Percentiles rank a stretch among this genome's conserved stretches.
These are phyloP conservation scores for Retiboletus flavoniger DNA, from an alignment of 1,284 basidiomycete genomes.

Conservation along the genomic window DNA sequence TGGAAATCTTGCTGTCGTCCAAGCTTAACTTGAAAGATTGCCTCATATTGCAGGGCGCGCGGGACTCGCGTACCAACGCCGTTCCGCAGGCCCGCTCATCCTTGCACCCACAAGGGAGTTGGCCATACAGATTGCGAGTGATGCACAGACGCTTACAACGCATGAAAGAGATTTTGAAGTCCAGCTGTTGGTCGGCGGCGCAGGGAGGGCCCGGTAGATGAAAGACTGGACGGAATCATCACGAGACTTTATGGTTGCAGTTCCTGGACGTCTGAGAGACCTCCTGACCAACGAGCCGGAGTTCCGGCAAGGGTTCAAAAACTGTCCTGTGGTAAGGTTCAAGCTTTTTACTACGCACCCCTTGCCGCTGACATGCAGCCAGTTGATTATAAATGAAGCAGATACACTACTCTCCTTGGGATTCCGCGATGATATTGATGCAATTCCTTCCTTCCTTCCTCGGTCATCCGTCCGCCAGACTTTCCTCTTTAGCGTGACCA, in stretches of 20 bases:
- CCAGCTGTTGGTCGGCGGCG: slow-evolving; percentile 81
- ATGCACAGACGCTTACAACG: slow-evolving; percentile 69
- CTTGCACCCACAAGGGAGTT: slow-evolving; percentile 94
- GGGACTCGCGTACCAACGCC: slow-evolving; percentile 40
- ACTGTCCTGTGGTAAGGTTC: slow-evolving; percentile 57
- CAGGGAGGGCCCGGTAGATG: slow-evolving; percentile 65
- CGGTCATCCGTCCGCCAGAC: slow-evolving; percentile 74
- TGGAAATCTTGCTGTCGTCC: slow-evolving; percentile 40
- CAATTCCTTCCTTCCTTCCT: slow-evolving; percentile 73
- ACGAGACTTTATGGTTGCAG: slow-evolving; percentile 89
- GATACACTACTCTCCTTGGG: slow-evolving; percentile 97
- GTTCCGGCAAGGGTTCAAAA: slow-evolving; percentile 52
- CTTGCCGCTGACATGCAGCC: slow-evolving; percentile 5
- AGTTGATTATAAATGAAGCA: slow-evolving; percentile 93
- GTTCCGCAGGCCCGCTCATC: slow-evolving; percentile 74
- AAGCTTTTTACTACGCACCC: not conserved
- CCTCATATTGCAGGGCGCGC: slow-evolving; percentile 34
- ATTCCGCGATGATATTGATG: slow-evolving; percentile 87
- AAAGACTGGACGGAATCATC: slow-evolving; percentile 62
- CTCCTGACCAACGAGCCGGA: slow-evolving; percentile 64
- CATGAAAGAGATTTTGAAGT: slow-evolving; percentile 72
- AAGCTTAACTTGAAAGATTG: slow-evolving; percentile 42
- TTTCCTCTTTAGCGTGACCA: slow-evolving; percentile 93
- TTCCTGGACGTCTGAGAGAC: slow-evolving; percentile 88
- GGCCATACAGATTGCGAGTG: slow-evolving; percentile 90